These are phyloP conservation scores for Globisporangium canariense DNA, from an alignment of 352 stramenopile species.

Conservation along the genomic window DNA sequence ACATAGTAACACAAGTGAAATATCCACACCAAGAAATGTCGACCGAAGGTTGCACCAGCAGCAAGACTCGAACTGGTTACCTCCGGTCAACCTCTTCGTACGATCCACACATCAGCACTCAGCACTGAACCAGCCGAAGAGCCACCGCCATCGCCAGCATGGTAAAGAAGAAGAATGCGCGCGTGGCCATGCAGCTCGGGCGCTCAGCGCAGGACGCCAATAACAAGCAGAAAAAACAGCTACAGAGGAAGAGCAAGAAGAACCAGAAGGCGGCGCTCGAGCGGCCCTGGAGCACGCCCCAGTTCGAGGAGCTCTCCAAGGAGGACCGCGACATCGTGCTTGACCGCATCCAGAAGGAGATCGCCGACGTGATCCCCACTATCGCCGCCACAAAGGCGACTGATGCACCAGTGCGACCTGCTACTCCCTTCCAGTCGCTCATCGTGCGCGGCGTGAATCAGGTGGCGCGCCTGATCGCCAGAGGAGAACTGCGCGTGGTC, in stretches of 20 bases:
- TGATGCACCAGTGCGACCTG: not conserved
- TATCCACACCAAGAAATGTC: not conserved
- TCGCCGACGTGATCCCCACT: constrained; percentile 21
- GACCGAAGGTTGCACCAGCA: not conserved
- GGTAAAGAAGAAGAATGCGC: constrained; percentile 9
- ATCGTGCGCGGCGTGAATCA: constrained; percentile 58
- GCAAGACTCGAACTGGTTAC: no score
- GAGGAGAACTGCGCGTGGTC: constrained; percentile 46
- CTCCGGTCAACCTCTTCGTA: no score
- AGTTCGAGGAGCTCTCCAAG: constrained; percentile 62
- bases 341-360: constrained; percentile 66
- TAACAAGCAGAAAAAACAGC: not conserved
- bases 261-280: constrained; percentile 1
- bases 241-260: constrained; percentile 15
- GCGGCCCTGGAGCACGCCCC: constrained; percentile 40
- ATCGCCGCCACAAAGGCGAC: not conserved
- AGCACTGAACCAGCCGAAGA: not conserved
- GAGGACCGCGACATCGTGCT: constrained; percentile 80
- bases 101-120: not conserved
- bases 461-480: constrained; percentile 39
- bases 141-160: no score
- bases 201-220: constrained; percentile 6
- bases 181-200: constrained; percentile 11
- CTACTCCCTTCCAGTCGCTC: constrained; percentile 18
- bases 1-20: not conserved